Evolutionary conservation across 1,284 basidiomycete genomes (phyloP), one percentile per base, ranked within the genome.

Genomic region (Puccinia sorghi): DNA sequence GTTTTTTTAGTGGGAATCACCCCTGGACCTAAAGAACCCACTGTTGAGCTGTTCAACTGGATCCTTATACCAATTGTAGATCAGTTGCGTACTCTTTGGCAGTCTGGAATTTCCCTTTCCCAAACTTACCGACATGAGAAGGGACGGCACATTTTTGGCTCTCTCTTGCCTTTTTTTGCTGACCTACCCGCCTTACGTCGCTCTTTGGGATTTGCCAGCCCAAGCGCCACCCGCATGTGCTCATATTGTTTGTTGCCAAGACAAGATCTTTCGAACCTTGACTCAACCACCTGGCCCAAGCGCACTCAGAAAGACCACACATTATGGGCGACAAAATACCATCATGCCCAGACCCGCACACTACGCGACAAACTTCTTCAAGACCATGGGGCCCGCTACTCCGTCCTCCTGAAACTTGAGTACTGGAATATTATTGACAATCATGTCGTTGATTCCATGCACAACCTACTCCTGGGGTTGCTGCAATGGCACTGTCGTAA

Each of bases 1-100:
- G 81, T 86, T 17, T 86, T 82, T 73, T 81, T 86, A 15, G 84
- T 83, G 7, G 85, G 84, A 2, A 80, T 87, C 12, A 83, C 83
- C 84, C 86, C 83, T 15, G 82, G 82, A 6, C 82, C 81, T 15
- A 43, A 61, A 13, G 80, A 82, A 54, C 82, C 81, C 0, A 56
- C 67, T 0, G 32, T 76, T 1, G 52, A 81, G 9, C 48, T 82
- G n/a, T 72, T 85, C 46, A 85, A 86, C 70, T 82, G 83, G 46
- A 82, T 83, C 71, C 57, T 86, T 0, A 13, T 61, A n/a, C 83
- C 83, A 1, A 61, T 86, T 12, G 80, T 85, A 3, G 80, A 84
- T n/a, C 81, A 84, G 25, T 79, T 86, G 9, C 32, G 82, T 0
- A 69, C 76, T 17, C 81, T 85, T 25, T 86, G 84, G 83, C n/a